These are phyloP conservation scores for Botrytis deweyae DNA, from an alignment of 2,329 filamentous ascomycete genomes.

Conservation along the genomic window DNA sequence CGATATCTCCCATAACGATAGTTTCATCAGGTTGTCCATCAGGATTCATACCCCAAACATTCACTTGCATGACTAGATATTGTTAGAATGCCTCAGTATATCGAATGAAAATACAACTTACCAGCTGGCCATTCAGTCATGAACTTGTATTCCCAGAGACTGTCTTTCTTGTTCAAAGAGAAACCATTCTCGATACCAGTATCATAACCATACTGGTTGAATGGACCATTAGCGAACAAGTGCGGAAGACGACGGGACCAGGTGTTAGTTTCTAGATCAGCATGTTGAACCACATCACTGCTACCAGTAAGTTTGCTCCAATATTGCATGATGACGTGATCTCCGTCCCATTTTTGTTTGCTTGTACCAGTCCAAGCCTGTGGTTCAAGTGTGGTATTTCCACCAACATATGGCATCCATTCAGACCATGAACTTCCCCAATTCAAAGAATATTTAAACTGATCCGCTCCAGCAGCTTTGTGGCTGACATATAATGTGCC, in stretches of 20 bases:
- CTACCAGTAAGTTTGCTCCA: constrained; percentile 59
- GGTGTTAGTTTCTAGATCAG: constrained; percentile 48
- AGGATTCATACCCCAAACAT: constrained; percentile 66
- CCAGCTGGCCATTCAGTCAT: constrained; percentile 63
- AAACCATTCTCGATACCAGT: constrained; percentile 56
- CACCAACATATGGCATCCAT: constrained; percentile 56
- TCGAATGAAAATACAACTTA: neutral
- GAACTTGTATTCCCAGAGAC: constrained; percentile 57
- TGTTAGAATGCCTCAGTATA: neutral
- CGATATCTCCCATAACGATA: constrained; percentile 59
- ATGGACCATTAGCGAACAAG: constrained; percentile 60
- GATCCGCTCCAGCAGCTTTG: constrained; percentile 59
- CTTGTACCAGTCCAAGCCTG: constrained; percentile 59
- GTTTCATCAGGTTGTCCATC: constrained; percentile 61
- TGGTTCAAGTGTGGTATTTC: constrained; percentile 48
- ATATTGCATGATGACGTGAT: constrained; percentile 64
- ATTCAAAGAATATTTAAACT: constrained; percentile 61
- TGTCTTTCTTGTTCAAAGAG: constrained; percentile 47
- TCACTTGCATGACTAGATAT: constrained; percentile 51
- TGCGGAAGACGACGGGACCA: constrained; percentile 57
- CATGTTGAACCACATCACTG: constrained; percentile 59
- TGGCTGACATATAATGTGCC: constrained; percentile 53
- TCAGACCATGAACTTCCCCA: constrained; percentile 59
- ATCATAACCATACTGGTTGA: constrained; percentile 65
- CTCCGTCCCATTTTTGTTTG: constrained; percentile 57